A percentile compares a stretch with the other conserved stretches of the same genome.
Evolutionary conservation across 2,329 filamentous ascomycete species (phyloP).

Genomic region (Aspergillus sp.): DNA sequence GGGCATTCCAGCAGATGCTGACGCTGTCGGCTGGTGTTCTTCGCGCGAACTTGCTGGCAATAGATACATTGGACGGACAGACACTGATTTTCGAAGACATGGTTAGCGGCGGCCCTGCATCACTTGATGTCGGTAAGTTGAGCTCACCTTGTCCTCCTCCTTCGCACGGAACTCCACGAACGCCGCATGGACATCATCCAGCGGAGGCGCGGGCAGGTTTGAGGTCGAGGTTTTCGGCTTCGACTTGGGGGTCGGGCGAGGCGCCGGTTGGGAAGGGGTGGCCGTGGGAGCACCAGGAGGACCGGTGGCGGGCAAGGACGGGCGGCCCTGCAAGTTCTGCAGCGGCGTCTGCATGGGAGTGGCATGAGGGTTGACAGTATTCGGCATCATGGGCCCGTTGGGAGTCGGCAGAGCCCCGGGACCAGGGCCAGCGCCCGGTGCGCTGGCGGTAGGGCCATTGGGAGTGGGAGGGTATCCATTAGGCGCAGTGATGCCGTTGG

Average conservation of each 20-base stretch:
- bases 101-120: too few species aligned
- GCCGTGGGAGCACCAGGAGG: conserved; percentile 31
- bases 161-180: conserved; percentile 50
- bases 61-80: conserved; percentile 52
- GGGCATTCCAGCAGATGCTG: conserved; percentile 50
- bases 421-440: conserved; percentile 31
- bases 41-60: conserved; percentile 50
- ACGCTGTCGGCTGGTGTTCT: conserved; percentile 51
- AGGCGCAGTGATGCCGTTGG: conserved; percentile 40
- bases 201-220: conserved; percentile 46
- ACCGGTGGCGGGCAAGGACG: conserved; percentile 39
- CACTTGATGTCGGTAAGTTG: neutral
- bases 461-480: conserved; percentile 47
- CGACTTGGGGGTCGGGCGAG: conserved; percentile 39
- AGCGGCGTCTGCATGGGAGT: conserved; percentile 44
- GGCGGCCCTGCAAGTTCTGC: conserved; percentile 39
- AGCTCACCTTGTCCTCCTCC: conserved; percentile 45
- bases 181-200: conserved; percentile 50
- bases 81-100: conserved; percentile 32
- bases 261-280: conserved; percentile 30
- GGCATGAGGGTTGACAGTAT: conserved; percentile 44
- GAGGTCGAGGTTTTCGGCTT: conserved; percentile 38
- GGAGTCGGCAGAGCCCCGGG: conserved; percentile 40
- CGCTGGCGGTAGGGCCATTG: conserved; percentile 34
- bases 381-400: conserved; percentile 44